Conservation (phyloP, 1,284 basidiomycete genomes). For the Inonotus hispidus region DNA sequence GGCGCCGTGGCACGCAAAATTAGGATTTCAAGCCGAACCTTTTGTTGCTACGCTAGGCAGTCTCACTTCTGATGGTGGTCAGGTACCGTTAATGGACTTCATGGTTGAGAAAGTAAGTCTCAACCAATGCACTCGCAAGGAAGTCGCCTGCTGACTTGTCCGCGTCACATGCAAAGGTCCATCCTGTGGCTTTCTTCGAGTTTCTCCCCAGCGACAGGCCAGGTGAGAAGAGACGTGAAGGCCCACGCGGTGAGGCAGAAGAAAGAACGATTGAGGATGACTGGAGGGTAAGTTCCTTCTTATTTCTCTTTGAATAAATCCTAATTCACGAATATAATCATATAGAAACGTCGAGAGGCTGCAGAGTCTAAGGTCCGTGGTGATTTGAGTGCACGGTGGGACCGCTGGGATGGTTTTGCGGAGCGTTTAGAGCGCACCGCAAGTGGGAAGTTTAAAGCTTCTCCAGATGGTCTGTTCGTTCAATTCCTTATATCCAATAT, state of each 20-base stretch:
- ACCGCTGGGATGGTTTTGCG: conserved; percentile 44
- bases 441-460: conserved; percentile 34
- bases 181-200: conserved; percentile 63
- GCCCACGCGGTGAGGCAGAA: conserved; percentile 66
- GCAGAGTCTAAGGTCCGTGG: conserved; percentile 49
- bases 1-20: conserved; percentile 81
- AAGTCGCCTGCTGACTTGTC: conserved; percentile 33
- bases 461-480: conserved; percentile 37
- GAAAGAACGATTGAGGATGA: conserved; percentile 54
- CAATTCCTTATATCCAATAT: not conserved
- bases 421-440: conserved; percentile 54
- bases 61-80: conserved; percentile 78
- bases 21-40: conserved; percentile 61
- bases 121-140: not conserved
- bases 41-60: conserved; percentile 77
- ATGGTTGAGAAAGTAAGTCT: conserved; percentile 56
- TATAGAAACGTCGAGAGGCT: conserved; percentile 47
- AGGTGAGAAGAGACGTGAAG: conserved; percentile 46
- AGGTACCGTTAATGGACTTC: conserved; percentile 73
- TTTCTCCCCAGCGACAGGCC: conserved; percentile 38
- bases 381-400: conserved; percentile 48
- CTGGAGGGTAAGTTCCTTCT: conserved; percentile 57
- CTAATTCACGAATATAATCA: not conserved
- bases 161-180: conserved; percentile 35
- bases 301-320: not conserved